These are phyloP conservation scores for Trichaptum fuscoviolaceum DNA, from an alignment of 768 basidiomycete genomes.

Conservation along the genomic window DNA sequence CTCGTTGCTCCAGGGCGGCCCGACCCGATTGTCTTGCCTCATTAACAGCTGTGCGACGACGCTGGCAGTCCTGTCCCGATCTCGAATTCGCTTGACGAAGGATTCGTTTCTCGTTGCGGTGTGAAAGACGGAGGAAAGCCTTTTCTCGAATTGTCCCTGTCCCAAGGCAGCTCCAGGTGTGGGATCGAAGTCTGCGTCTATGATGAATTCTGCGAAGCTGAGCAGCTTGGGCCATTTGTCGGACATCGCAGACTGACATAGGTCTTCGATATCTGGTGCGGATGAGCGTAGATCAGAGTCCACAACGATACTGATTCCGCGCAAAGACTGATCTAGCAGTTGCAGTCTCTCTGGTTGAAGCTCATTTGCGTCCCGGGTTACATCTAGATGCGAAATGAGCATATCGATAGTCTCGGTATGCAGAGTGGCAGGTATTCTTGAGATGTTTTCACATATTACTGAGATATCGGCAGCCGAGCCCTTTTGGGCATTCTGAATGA, in stretches of 20 bases:
- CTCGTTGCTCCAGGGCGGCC: neutral
- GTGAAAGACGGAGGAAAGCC: neutral
- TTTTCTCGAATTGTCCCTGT: neutral
- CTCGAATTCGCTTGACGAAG: neutral
- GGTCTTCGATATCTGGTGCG: neutral
- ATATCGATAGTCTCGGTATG: neutral
- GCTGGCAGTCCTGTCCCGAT: neutral
- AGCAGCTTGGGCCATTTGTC: neutral
- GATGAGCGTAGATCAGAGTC: neutral
- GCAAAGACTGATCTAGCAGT: neutral
- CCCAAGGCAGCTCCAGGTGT: neutral
- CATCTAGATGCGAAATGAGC: neutral
- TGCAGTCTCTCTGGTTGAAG: neutral
- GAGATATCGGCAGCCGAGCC: neutral
- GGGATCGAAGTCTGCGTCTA: neutral
- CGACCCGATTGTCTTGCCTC: neutral
- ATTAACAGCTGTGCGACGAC: neutral
- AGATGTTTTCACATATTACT: neutral
- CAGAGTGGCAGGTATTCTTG: neutral
- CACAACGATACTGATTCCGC: neutral
- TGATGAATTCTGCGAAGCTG: neutral
- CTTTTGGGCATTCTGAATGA: neutral
- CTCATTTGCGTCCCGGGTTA: neutral
- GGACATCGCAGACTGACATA: neutral
- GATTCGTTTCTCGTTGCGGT: neutral